Evolutionary conservation across 2,329 filamentous ascomycete species (phyloP).

Genomic region (Lachnellula hyalina): DNA sequence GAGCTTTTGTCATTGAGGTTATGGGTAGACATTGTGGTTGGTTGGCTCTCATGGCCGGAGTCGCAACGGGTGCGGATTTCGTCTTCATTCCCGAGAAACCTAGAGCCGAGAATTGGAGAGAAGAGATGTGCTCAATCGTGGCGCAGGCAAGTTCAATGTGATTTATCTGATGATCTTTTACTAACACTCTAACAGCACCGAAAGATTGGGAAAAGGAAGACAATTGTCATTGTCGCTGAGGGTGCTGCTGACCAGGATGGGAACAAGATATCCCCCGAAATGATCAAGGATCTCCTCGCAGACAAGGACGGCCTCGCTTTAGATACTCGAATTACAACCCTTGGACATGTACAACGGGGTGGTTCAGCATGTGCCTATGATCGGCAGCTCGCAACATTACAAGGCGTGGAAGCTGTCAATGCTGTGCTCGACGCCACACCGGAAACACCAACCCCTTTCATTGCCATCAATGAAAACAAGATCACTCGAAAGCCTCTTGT

Average conservation of each 20-base stretch:
- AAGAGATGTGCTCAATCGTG: conserved; percentile 79
- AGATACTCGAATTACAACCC: conserved; percentile 89
- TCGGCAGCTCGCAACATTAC: conserved; percentile 84
- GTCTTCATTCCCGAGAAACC: conserved; percentile 96
- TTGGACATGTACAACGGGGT: conserved; percentile 96
- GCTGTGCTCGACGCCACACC: conserved; percentile 86
- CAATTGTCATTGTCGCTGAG: conserved; percentile 96
- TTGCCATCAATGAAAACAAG: conserved; percentile 96
- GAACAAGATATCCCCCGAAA: conserved; percentile 72
- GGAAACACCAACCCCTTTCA: conserved; percentile 86
- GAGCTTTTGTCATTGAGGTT: conserved; percentile 96
- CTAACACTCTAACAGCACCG: conserved; percentile 58
- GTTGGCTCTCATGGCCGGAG: conserved; percentile 93
- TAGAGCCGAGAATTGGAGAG: conserved; percentile 78
- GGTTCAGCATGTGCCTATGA: conserved; percentile 91
- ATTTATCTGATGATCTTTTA: background rate
- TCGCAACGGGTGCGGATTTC: conserved; percentile 92
- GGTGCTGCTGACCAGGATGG: conserved; percentile 82
- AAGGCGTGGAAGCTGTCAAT: conserved; percentile 90
- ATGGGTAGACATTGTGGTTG: conserved; percentile 98
- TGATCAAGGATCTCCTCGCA: conserved; percentile 86
- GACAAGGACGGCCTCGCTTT: conserved; percentile 69
- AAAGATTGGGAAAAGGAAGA: conserved; percentile 86
- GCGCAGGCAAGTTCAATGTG: conserved; percentile 48
- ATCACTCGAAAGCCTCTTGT: conserved; percentile 86